Evolutionary conservation across 768 basidiomycete species (phyloP).

Genomic region (Brasilioporus rufonigricans): DNA sequence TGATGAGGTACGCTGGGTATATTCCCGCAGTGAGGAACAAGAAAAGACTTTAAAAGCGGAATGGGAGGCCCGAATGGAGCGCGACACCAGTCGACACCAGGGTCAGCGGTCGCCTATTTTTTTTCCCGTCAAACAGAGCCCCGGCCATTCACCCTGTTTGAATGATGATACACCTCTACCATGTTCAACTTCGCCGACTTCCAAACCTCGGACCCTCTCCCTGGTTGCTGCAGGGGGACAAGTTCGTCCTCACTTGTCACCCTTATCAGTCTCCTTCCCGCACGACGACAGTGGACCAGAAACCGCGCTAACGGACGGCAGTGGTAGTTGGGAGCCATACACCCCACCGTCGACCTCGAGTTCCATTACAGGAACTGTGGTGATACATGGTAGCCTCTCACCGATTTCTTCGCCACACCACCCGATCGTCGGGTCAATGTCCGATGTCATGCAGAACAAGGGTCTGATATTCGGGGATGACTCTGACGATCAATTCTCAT

Average conservation of each 20-base stretch:
- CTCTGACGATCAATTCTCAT: constrained; percentile 52
- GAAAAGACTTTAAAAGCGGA: constrained; percentile 55
- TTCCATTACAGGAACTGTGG: constrained; percentile 44
- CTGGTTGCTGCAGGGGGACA: constrained; percentile 34
- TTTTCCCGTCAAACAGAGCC: constrained; percentile 25
- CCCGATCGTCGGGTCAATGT: constrained; percentile 35
- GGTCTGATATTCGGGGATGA: constrained; percentile 47
- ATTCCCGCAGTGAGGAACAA: constrained; percentile 70
- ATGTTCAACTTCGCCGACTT: background rate
- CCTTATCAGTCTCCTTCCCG: constrained; percentile 38
- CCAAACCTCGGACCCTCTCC: constrained; percentile 24
- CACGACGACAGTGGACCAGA: constrained; percentile 53
- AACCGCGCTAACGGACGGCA: constrained; percentile 46
- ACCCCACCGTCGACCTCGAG: constrained; percentile 60
- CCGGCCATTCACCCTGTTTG: constrained; percentile 29
- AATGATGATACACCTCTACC: constrained; percentile 20
- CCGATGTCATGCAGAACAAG: constrained; percentile 29
- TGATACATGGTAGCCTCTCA: constrained; percentile 41
- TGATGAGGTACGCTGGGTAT: constrained; percentile 80
- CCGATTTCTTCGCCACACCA: constrained; percentile 22
- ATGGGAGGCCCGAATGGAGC: constrained; percentile 40
- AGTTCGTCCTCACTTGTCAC: constrained; percentile 48
- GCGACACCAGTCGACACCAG: constrained; percentile 31
- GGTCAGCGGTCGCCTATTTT: constrained; percentile 21
- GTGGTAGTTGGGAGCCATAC: constrained; percentile 59